Percentiles rank a stretch among this genome's conserved stretches.
phyloP scores from a whole-genome alignment of 1,284 basidiomycete genomes.

The Somion occarium region DNA sequence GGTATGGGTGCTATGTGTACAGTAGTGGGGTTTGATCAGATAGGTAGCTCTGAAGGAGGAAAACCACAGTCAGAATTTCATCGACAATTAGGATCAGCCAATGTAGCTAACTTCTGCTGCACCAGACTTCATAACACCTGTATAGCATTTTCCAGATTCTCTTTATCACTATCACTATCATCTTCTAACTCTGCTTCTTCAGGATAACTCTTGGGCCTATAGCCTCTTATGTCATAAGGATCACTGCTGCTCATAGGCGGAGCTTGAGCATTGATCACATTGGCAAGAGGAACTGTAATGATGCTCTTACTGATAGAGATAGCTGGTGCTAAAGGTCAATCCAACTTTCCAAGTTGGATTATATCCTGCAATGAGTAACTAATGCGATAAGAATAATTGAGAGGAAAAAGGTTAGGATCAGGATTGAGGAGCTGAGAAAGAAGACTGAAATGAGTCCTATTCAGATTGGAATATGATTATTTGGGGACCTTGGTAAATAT shows the following conservation, averaged over 20 bases:
- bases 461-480: conserved; percentile 57
- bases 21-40: conserved; percentile 17
- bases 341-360: conserved; percentile 21
- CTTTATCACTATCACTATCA: conserved; percentile 52
- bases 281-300: conserved; percentile 58
- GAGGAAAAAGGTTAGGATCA: conserved; percentile 54
- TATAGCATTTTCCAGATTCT: conserved; percentile 40
- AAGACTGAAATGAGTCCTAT: conserved; percentile 51
- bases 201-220: conserved; percentile 61
- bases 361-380: conserved; percentile 48
- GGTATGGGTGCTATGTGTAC: conserved; percentile 47
- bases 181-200: conserved; percentile 67
- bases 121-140: conserved; percentile 59
- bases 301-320: conserved; percentile 60
- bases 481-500: conserved; percentile 77
- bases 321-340: conserved; percentile 12
- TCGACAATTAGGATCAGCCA: conserved; percentile 36
- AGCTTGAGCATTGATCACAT: conserved; percentile 44
- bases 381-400: conserved; percentile 51
- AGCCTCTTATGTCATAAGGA: conserved; percentile 31
- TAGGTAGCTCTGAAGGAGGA: neutral
- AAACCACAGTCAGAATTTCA: conserved; percentile 23
- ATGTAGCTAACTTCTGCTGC: conserved; percentile 52
- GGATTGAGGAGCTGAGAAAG: conserved; percentile 69
- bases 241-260: conserved; percentile 12